Percentiles rank a stretch among this genome's conserved stretches.
phyloP scores from a whole-genome alignment of 1,284 basidiomycete species.

The Cutaneotrichosporon sp. region DNA sequence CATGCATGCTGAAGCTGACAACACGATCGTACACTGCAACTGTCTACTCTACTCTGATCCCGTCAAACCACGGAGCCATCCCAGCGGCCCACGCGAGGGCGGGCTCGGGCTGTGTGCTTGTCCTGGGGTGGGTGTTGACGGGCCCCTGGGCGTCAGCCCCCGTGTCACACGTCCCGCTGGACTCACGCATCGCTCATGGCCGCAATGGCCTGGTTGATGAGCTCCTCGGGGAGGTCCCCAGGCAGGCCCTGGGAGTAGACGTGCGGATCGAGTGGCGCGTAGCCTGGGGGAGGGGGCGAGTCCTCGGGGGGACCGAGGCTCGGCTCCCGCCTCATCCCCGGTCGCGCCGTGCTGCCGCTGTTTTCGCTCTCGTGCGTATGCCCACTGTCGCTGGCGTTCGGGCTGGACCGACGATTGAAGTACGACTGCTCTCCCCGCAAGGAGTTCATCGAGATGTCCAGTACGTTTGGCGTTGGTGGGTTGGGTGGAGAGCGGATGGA shows the following conservation, averaged over 20 bases:
- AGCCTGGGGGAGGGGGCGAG: constrained; percentile 43
- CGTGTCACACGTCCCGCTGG: too few relatives aligned
- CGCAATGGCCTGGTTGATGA: constrained; percentile 48
- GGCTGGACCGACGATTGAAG: constrained; percentile 27
- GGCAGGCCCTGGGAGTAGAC: constrained; percentile 47
- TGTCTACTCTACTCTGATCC: not conserved
- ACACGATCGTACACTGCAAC: constrained; percentile 3
- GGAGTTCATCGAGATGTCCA: constrained; percentile 54
- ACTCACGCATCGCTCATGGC: constrained; percentile 32
- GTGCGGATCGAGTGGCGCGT: constrained; percentile 49
- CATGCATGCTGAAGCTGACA: constrained; percentile 4
- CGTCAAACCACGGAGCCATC: not conserved
- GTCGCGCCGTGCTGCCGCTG: constrained; percentile 5
- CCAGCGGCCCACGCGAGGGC: not conserved
- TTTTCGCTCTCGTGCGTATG: not conserved
- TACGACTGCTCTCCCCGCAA: constrained; percentile 33
- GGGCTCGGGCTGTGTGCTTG: not conserved
- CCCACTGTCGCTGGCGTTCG: constrained; percentile 1
- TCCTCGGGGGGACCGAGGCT: constrained; percentile 19
- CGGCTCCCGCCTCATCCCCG: constrained; percentile 5
- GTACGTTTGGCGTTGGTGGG: constrained; percentile 54
- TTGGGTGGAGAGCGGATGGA: constrained; percentile 41
- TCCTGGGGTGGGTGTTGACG: not conserved
- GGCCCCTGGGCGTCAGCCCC: not conserved
- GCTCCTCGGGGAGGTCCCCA: constrained; percentile 47